phyloP scores from a whole-genome alignment of 441 rosid genomes.

The Populus hybrid region DNA sequence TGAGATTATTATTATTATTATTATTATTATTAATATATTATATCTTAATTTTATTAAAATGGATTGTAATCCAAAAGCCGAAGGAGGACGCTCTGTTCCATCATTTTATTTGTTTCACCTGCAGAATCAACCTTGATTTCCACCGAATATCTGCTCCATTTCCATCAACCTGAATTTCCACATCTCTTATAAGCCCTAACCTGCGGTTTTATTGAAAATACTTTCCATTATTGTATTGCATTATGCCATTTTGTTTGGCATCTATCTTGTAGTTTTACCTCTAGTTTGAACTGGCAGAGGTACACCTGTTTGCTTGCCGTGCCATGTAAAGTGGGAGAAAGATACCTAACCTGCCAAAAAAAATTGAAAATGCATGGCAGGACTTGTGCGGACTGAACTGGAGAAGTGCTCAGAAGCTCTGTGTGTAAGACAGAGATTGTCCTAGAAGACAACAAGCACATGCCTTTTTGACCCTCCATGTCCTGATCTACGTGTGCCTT shows the following conservation, averaged over 20 bases:
- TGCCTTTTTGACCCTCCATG: background rate
- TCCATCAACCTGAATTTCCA: background rate
- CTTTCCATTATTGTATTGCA: background rate
- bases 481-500: background rate
- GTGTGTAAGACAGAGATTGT: background rate
- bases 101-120: background rate
- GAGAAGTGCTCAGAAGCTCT: background rate
- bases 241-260: no score
- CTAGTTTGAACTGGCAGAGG: no score
- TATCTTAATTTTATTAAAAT: background rate
- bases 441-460: background rate
- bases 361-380: background rate
- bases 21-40: no score
- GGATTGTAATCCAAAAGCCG: background rate
- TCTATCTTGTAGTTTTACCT: no score
- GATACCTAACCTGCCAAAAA: background rate
- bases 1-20: background rate
- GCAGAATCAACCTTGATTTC: background rate
- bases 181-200: background rate
- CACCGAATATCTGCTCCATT: background rate
- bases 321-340: background rate
- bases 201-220: background rate
- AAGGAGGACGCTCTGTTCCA: background rate
- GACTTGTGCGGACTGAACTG: background rate
- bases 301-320: no score